Conservation (phyloP, 352 stramenopile genomes). For the Pythium utonaiense region DNA sequence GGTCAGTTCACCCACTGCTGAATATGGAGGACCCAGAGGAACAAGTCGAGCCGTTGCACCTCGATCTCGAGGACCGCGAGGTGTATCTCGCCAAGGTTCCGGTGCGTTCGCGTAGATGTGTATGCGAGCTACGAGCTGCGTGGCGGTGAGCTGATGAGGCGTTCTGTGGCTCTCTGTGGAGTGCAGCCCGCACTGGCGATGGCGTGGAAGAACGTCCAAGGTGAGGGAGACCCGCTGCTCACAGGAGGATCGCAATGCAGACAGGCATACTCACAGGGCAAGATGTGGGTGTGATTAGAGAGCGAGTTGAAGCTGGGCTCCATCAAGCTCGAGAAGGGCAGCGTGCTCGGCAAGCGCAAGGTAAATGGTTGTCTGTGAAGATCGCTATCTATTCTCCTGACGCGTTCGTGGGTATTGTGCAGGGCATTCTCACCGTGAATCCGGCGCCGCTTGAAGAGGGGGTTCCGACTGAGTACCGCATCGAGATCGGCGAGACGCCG, state of each 20-base stretch:
- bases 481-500: constrained; percentile 73
- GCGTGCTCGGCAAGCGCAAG: constrained; percentile 66
- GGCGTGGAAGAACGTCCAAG: constrained; percentile 83
- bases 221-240: constrained; percentile 20
- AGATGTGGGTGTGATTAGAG: constrained; percentile 37
- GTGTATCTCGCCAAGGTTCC: constrained; percentile 87
- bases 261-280: not conserved
- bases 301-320: constrained; percentile 82
- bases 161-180: constrained; percentile 9
- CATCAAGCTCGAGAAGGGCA: constrained; percentile 82
- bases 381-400: not conserved
- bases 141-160: not conserved
- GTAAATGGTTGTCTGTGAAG: constrained; percentile 19
- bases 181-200: constrained; percentile 58
- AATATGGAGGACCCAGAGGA: constrained; percentile 84
- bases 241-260: not conserved
- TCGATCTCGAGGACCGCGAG: constrained; percentile 84
- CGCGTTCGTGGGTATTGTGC: not conserved
- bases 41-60: constrained; percentile 86
- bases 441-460: constrained; percentile 66
- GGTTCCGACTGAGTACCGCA: constrained; percentile 78
- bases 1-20: not conserved
- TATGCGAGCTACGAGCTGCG: not conserved
- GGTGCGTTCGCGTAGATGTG: constrained; percentile 28
- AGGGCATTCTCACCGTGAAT: constrained; percentile 81